Evolutionary conservation across 805 yeast species (phyloP).

Genomic region (Yarrowia sp.): DNA sequence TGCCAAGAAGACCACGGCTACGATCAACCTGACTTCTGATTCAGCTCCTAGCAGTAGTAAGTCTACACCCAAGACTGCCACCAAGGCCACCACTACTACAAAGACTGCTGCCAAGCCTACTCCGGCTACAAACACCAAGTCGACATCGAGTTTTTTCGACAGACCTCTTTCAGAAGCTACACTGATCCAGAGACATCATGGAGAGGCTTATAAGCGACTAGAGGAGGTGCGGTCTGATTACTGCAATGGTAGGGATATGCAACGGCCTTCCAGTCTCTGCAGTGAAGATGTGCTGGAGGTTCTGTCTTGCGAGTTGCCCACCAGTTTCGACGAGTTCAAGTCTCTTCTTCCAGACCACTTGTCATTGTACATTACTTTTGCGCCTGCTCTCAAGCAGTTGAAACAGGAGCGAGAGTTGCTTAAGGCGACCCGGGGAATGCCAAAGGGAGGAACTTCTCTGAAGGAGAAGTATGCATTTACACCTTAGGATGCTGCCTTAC

Average conservation of each 20-base stretch:
- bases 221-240: slow-evolving; percentile 16
- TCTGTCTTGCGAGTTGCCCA: slow-evolving; percentile 3
- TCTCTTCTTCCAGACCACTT: slow-evolving; percentile 15
- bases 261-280: slow-evolving; percentile 5
- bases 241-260: neutral
- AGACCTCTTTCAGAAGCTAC: neutral
- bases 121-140: slow-evolving; percentile 4
- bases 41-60: neutral
- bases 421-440: neutral
- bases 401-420: slow-evolving; percentile 10
- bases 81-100: neutral
- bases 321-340: neutral
- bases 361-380: neutral
- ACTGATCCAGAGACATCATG: neutral
- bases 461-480: slow-evolving; percentile 19
- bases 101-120: slow-evolving; percentile 4
- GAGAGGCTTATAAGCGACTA: neutral
- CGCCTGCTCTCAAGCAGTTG: neutral
- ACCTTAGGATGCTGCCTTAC: too few relatives aligned
- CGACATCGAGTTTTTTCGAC: slow-evolving; percentile 13
- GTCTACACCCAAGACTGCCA: neutral
- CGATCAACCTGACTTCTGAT: slow-evolving; percentile 7
- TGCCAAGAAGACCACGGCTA: slow-evolving; percentile 4
- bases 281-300: slow-evolving; percentile 22
- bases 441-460: neutral